Conservation (phyloP, 129 eudicot species). For the Flaveria ramosissima region DNA sequence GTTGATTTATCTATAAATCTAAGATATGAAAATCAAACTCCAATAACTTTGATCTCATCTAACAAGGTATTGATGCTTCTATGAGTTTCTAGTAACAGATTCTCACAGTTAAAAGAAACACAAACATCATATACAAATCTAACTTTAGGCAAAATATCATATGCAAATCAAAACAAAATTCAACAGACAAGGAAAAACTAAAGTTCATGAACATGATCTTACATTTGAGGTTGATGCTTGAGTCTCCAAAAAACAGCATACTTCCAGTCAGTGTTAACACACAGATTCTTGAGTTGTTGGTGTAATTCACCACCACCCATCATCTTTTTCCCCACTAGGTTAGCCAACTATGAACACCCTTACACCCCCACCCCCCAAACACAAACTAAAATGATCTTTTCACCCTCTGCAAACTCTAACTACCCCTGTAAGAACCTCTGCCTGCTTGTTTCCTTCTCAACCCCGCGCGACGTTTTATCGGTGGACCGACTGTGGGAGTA, state of each 20-base stretch:
- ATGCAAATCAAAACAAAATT: background rate
- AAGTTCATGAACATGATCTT: constrained; percentile 34
- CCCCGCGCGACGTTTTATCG: constrained; percentile 82
- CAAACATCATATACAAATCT: background rate
- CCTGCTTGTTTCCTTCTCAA: constrained; percentile 97
- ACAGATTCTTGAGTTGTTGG: constrained; percentile 62
- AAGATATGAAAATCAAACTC: background rate
- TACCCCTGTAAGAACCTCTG: constrained; percentile 96
- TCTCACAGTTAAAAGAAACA: no score
- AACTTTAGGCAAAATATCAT: constrained; percentile 10
- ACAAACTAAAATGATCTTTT: constrained; percentile 36
- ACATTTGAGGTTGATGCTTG: constrained; percentile 73
- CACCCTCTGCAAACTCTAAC: constrained; percentile 60
- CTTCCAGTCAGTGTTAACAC: constrained; percentile 77
- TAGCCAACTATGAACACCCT: constrained; percentile 37
- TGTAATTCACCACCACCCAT: constrained; percentile 76
- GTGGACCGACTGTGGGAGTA: constrained; percentile 86
- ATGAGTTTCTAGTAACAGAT: no score
- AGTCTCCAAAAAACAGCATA: constrained; percentile 93
- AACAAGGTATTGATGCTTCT: no score
- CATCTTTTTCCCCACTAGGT: constrained; percentile 24
- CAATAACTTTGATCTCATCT: no score
- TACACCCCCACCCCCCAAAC: constrained; percentile 27
- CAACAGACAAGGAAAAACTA: background rate
- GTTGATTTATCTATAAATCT: background rate